Conservation (phyloP, 495 filamentous ascomycete species). For the Talaromyces trachyspermus region DNA sequence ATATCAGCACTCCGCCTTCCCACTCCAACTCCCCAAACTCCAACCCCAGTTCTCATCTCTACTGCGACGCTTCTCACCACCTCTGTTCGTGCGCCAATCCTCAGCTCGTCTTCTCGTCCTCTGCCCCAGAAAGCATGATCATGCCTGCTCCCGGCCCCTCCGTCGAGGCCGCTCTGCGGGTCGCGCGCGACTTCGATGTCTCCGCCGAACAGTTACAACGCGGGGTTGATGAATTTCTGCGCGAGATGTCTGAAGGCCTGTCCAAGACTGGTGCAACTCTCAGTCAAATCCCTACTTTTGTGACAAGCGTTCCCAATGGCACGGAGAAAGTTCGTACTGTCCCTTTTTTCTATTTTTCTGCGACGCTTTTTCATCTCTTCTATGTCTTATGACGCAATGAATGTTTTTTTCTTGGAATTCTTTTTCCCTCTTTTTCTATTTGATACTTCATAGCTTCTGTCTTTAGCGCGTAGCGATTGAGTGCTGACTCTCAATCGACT, state of each 20-base stretch:
- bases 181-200: slow-evolving; percentile 84
- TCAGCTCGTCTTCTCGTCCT: slow-evolving; percentile 5
- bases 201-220: slow-evolving; percentile 67
- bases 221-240: slow-evolving; percentile 76
- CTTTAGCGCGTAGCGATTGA: too few relatives aligned
- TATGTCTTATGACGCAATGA: background rate
- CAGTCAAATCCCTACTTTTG: slow-evolving; percentile 95
- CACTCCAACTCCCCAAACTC: background rate
- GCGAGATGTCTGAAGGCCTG: slow-evolving; percentile 82
- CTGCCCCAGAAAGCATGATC: slow-evolving; percentile 7
- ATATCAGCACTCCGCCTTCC: slow-evolving; percentile 3
- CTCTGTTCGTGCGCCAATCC: slow-evolving; percentile 7
- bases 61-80: slow-evolving; percentile 6
- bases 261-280: slow-evolving; percentile 68
- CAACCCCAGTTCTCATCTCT: slow-evolving; percentile 3
- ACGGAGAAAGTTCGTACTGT: slow-evolving; percentile 65
- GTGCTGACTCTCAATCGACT: too few relatives aligned
- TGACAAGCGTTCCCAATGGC: slow-evolving; percentile 92
- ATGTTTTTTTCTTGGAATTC: background rate
- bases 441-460: too few relatives aligned
- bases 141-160: slow-evolving; percentile 4
- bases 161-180: slow-evolving; percentile 59
- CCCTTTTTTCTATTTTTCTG: slow-evolving; percentile 4
- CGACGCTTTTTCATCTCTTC: slow-evolving; percentile 1
- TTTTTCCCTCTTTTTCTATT: slow-evolving; percentile 6